Evolutionary conservation across 2,329 filamentous ascomycete species (phyloP).

Genomic region (Ophiostoma pallidulum): DNA sequence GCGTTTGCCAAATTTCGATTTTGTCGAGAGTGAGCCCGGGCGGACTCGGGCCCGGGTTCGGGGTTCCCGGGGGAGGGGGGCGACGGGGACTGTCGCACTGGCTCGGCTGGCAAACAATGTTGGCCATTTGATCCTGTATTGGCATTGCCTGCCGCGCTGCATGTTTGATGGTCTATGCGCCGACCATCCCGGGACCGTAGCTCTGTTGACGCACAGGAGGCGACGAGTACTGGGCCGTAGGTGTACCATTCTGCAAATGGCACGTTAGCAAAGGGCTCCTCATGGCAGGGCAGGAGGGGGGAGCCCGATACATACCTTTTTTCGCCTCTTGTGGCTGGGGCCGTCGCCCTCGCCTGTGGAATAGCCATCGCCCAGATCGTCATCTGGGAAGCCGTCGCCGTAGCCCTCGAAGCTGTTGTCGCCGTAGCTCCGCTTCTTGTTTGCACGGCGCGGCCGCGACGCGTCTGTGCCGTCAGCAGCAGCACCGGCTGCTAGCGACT

Average conservation of each 20-base stretch:
- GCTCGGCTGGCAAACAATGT: too few relatives aligned
- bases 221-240: constrained; percentile 31
- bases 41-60: too few relatives aligned
- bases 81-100: too few relatives aligned
- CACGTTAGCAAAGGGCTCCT: constrained; percentile 30
- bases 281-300: constrained; percentile 18
- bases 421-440: constrained; percentile 67
- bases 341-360: constrained; percentile 62
- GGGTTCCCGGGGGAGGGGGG: too few relatives aligned
- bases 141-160: too few relatives aligned
- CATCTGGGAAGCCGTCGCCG: constrained; percentile 60
- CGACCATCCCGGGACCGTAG: constrained; percentile 50
- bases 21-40: too few relatives aligned
- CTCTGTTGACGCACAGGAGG: constrained; percentile 38
- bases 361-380: constrained; percentile 54
- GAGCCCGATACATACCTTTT: constrained; percentile 44
- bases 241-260: constrained; percentile 36
- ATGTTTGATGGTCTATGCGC: constrained; percentile 35
- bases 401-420: constrained; percentile 69
- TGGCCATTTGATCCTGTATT: too few relatives aligned
- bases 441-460: constrained; percentile 51
- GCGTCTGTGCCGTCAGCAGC: constrained; percentile 33
- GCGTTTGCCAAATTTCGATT: too few relatives aligned
- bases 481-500: constrained; percentile 18
- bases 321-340: constrained; percentile 50